Base-by-base conservation (phyloP, 2,329 filamentous ascomycete genomes). In the Talaromyces sp. region DNA sequence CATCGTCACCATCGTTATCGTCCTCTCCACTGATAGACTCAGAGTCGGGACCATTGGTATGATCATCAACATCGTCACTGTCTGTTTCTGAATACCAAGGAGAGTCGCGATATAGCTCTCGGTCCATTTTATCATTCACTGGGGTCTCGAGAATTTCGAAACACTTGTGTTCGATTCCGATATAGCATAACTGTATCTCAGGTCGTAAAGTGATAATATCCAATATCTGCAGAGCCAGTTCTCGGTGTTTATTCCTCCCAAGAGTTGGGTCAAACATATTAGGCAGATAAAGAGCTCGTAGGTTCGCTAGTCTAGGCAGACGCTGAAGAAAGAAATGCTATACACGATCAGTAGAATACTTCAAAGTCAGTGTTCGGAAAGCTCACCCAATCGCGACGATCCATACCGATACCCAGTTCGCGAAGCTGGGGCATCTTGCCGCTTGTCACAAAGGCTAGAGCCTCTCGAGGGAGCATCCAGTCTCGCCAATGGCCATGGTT, bases 261-360 rank as follows among this genome's bases (percentile, higher is more conserved):
- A 65, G 82, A 9, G 86, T 81, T 68, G 88, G 85, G 61, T 89
- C 85, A 31, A 85, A 83, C 63, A 92, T 86, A 72, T 87, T 85
- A 8, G 89, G 86, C 54, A 93, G 84, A 72, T 92, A 89, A 3
- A 93, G 79, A 10, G 88, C 89, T 22, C 88, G 87, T 41, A 95
- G 82, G 64, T 90, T 87, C 0, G 88, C 84, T 60, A 93, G 83
- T 61, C 87, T 84, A 0, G 90, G 90, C 11, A 95, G 83, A 48
- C 88, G 82, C 73, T 92, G 90, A 9, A 95, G 83, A 78, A 95
- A 92, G 68, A 86, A 88, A 76, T 95, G 91, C 90, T 92, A 52
- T 70, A 52, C 13, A 58, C 22, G 9, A 22, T 50, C 35, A 64
- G 62, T 67, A 45, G 65, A 62, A 8, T 48, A 3, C 16, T 59